These are phyloP conservation scores for Clavaria fumosa DNA, from an alignment of 768 basidiomycete species.

Conservation along the genomic window DNA sequence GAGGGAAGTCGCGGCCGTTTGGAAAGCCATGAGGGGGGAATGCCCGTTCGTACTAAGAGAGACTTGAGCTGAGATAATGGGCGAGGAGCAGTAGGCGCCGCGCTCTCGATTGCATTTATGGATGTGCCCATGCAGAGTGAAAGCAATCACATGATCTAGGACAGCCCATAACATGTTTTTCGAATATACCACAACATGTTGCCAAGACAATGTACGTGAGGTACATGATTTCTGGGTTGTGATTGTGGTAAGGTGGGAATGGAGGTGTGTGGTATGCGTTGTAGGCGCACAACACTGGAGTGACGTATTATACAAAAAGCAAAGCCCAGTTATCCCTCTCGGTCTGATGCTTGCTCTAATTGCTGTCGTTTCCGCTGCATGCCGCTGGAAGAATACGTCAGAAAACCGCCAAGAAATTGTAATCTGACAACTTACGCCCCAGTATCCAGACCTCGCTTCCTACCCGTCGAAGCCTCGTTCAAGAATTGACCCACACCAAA, in stretches of 20 bases:
- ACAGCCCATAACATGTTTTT: too few relatives aligned
- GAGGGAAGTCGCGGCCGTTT: slow-evolving; percentile 80
- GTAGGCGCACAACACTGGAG: too few relatives aligned
- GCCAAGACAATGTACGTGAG: too few relatives aligned
- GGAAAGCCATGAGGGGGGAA: slow-evolving; percentile 63
- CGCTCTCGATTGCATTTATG: too few relatives aligned
- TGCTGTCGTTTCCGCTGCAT: slow-evolving; percentile 56
- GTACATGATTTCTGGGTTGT: too few relatives aligned
- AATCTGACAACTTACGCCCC: slow-evolving; percentile 34
- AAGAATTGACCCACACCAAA: slow-evolving; percentile 95
- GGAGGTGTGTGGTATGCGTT: too few relatives aligned
- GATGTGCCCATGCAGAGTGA: too few relatives aligned
- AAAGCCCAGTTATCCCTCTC: slow-evolving; percentile 16
- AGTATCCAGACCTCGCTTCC: slow-evolving; percentile 75
- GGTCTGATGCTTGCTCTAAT: slow-evolving; percentile 43
- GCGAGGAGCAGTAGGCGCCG: too few relatives aligned
- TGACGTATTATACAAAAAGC: slow-evolving; percentile 6
- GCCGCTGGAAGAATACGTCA: slow-evolving; percentile 23
- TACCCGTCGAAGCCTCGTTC: slow-evolving; percentile 93
- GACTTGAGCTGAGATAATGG: too few relatives aligned
- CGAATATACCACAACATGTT: too few relatives aligned
- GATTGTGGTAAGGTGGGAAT: too few relatives aligned
- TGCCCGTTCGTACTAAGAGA: slow-evolving; percentile 45
- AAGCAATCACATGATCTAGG: too few relatives aligned
- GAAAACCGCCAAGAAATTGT: not conserved